Percentiles rank a stretch among this genome's conserved stretches.
phyloP scores from a whole-genome alignment of 768 basidiomycete genomes.

The Bullera alba region DNA sequence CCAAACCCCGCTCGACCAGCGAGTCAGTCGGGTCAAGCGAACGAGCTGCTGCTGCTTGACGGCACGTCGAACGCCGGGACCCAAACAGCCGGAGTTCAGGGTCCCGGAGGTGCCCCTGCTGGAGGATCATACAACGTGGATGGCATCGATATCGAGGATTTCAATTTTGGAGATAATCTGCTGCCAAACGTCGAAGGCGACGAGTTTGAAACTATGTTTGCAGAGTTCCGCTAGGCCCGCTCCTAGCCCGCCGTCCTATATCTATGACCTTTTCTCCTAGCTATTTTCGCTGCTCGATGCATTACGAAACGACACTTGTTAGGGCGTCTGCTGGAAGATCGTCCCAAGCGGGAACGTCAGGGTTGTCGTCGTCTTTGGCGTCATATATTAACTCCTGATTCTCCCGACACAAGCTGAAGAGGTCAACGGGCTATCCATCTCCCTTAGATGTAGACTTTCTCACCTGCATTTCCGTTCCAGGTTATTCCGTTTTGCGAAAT shows the following conservation, averaged over 20 bases:
- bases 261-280: neutral
- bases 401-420: constrained; percentile 21
- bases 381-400: constrained; percentile 33
- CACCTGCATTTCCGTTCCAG: constrained; percentile 40
- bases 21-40: neutral
- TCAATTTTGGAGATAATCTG: constrained; percentile 15
- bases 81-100: neutral
- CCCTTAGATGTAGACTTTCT: too few species aligned
- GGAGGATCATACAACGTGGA: constrained; percentile 3
- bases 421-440: too few species aligned
- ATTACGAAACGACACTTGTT: too few species aligned
- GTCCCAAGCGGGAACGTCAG: constrained; percentile 31
- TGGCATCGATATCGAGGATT: constrained; percentile 24
- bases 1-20: neutral
- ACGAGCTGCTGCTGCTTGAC: neutral
- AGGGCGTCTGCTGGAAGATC: too few species aligned
- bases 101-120: neutral
- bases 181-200: constrained; percentile 21
- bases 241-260: neutral
- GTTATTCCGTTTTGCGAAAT: constrained; percentile 49
- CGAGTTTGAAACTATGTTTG: constrained; percentile 25
- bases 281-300: neutral
- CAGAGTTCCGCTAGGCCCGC: too few species aligned
- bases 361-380: constrained; percentile 30
- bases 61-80: neutral